Base-by-base conservation (phyloP, 306 rosid species). In the Casuarina equisetifolia region DNA sequence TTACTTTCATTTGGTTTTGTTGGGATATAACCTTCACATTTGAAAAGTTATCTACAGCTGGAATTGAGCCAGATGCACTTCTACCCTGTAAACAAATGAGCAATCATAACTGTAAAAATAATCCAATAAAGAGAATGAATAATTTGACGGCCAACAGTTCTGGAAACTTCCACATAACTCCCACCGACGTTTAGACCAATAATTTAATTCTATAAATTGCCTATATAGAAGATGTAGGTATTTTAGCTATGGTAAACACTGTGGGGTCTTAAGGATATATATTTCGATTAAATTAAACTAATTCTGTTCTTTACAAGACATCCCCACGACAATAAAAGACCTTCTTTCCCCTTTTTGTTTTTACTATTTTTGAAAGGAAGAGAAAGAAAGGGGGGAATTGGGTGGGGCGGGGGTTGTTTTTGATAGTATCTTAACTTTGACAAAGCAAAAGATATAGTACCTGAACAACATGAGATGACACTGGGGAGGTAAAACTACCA, bases 401-500 rank as follows among this genome's bases (percentile, higher is more conserved):
- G 69, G 69, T 3, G 3, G 6, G 1, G 46, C 11, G 3, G 35
- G 48, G 48, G 46, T 4, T 5, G 40, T 12, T 16, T n/a, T 67
- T 9, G 36, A 25, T 6, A 70, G 58, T 1, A 63, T 69, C 42
- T 36, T 42, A 63, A 80, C 39, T 42, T 25, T 40, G 52, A 25
- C 42, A n/a, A 59, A 66, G 16, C 4, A n/a, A 67, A 55, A 46
- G 63, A 69, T 35, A 25, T 53, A 44, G 48, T 84, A 94, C 98
- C 95, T 88, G 93, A 81, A 79, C 76, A 78, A 75, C 86, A 75
- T 85, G 81, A 36, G 94, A 82, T 52, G 93, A 79, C 78, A 88
- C 70, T 45, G 87, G 69, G 70, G 86, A 72, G 45, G 83, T 78
- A 82, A 84, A 86, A 85, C 84, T 76, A 74, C 89, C 78, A 46